Base-by-base conservation (phyloP, 2,329 filamentous ascomycete genomes). In the Capronia coronata region DNA sequence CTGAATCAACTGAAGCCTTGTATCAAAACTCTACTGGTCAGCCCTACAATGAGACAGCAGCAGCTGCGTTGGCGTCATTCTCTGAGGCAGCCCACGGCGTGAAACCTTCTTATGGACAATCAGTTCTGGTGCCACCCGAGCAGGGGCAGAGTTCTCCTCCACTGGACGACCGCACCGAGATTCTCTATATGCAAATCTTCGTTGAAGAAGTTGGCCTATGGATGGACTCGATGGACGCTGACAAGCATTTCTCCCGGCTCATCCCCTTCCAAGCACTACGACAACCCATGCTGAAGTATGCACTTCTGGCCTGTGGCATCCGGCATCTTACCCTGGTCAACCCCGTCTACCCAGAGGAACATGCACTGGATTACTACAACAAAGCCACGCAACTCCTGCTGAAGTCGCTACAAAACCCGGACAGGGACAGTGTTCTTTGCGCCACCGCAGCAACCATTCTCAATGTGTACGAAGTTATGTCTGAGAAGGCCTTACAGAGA, bases 401-500 rank as follows among this genome's bases (percentile, higher is more conserved):
- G 11, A 79, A 82, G 40, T 83, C 80, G 43, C 70, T 95, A 37
- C 86, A 93, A 64, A 88, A 95, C 61, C 87, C 88, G 0, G 84
- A 93, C 58, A 80, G 89, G 49, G 84, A 95, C 63, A 87, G 83
- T 1, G 80, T 84, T 22, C 82, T 94, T 46, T 95, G 89, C 65
- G 88, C 90, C 6, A 87, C 86, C 0, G 88, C 88, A 0, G 89
- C 91, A 2, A 84, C 94, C 11, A 84, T 94, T 6, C 76, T 97
- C 25, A 91, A 94, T 60, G 86, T 94, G 2, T 96, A 94, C 68
- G 89, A 96, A 66, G 84, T 90, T 60, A 94, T 96, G 87, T 88
- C 82, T 42, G 86, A 91, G 63, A 80, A 80, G 58, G 82, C 85
- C 3, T 73, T 83, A 30, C 81, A 88, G 60, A 78, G 85, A n/a